A percentile compares a stretch with the other conserved stretches of the same genome.
Evolutionary conservation across 108 stramenopile genomes (phyloP).

Genomic region (Mediolabrus comicus): DNA sequence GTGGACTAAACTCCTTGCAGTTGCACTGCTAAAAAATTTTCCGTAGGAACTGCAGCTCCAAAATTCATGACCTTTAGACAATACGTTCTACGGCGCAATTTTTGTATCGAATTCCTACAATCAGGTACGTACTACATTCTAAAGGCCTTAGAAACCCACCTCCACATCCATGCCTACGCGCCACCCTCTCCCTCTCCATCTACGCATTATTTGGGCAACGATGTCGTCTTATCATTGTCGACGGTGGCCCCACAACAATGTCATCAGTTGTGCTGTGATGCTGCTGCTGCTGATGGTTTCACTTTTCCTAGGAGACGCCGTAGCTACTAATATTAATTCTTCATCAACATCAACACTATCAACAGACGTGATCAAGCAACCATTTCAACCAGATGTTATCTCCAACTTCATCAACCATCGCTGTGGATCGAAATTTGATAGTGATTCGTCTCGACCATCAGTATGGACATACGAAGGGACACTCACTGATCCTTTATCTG

Average conservation of each 20-base stretch:
- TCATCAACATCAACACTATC: background rate
- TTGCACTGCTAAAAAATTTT: too few species aligned
- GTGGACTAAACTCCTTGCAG: too few species aligned
- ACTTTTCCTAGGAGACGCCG: background rate
- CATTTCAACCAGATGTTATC: slow-evolving; percentile 11
- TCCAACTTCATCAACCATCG: slow-evolving; percentile 12
- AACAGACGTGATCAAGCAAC: background rate
- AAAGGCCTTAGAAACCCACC: too few species aligned
- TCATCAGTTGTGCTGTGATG: background rate
- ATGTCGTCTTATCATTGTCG: background rate
- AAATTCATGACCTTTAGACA: too few species aligned
- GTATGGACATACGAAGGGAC: slow-evolving; percentile 51
- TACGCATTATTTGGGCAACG: too few species aligned
- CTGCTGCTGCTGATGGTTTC: background rate
- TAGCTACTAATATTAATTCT: background rate
- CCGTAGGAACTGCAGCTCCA: too few species aligned
- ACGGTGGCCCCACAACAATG: background rate
- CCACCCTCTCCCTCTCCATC: too few species aligned
- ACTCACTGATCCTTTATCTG: slow-evolving; percentile 68
- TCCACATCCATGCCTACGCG: too few species aligned
- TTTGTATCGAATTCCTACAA: too few species aligned
- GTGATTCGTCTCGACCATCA: background rate
- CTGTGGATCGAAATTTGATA: slow-evolving; percentile 3
- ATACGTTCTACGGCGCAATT: too few species aligned
- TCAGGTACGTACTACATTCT: too few species aligned